These are phyloP conservation scores for Fusarium xylarioides DNA, from an alignment of 2,329 filamentous ascomycete genomes.

Conservation along the genomic window DNA sequence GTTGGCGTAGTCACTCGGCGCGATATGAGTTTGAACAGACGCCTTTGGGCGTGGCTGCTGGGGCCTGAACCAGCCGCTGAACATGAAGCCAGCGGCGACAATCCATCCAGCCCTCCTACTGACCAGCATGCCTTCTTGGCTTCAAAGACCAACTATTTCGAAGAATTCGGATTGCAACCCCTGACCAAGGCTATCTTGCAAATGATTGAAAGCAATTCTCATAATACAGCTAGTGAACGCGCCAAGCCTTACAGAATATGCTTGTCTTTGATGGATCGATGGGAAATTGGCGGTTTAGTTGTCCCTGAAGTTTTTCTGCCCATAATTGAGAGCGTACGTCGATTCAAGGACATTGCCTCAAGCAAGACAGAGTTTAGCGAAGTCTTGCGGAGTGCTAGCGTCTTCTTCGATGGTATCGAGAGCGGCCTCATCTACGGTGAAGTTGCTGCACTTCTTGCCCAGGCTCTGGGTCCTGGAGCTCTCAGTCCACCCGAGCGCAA, in stretches of 20 bases:
- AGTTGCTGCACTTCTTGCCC: conserved; percentile 72
- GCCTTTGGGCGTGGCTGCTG: conserved; percentile 95
- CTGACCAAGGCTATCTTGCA: conserved; percentile 78
- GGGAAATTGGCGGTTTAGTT: conserved; percentile 93
- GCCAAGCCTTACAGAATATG: conserved; percentile 91
- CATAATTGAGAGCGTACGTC: conserved; percentile 80
- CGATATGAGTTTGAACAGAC: conserved; percentile 96
- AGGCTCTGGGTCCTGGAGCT: conserved; percentile 62
- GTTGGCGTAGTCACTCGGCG: conserved; percentile 86
- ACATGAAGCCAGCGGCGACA: conserved; percentile 57
- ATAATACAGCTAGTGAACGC: conserved; percentile 62
- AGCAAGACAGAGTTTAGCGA: conserved; percentile 81
- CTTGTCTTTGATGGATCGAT: conserved; percentile 95
- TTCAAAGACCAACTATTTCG: conserved; percentile 82
- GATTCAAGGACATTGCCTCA: conserved; percentile 72
- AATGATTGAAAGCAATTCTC: conserved; percentile 69
- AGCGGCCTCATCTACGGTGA: conserved; percentile 92
- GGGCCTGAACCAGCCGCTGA: conserved; percentile 74
- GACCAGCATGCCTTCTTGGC: conserved; percentile 57
- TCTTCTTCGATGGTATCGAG: conserved; percentile 98
- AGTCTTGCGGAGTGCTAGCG: conserved; percentile 89
- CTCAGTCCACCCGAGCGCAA: conserved; percentile 58
- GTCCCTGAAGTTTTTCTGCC: conserved; percentile 90
- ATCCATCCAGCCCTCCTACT: conserved; percentile 53
- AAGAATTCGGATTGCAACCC: conserved; percentile 77